Evolutionary conservation across 768 basidiomycete genomes (phyloP), one percentile per base, ranked within the genome.

Genomic region (Exidia glandulosa): DNA sequence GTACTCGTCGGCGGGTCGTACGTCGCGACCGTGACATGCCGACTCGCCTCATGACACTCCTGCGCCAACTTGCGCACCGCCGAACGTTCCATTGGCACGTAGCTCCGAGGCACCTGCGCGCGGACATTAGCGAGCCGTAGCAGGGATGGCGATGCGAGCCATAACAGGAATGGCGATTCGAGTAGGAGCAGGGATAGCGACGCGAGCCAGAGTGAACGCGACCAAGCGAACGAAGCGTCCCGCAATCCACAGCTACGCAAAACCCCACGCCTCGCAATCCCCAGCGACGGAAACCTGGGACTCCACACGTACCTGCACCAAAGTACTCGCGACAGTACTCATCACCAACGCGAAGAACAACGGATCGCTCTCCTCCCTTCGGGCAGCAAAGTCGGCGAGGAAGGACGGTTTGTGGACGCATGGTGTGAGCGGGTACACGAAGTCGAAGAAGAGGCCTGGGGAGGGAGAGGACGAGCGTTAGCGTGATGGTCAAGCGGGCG

Each of bases 381-480:
- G 82, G 0, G 83, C 76, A 63, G 86, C 83, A 32, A 96, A 76
- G 73, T 93, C 93, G n/a, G 88, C 86, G 83, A 92, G 86, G 70
- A 94, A 94, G 1, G 88, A 89, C 30, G 90, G 90, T 68, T 88
- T 88, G 74, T 96, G 94, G 48, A 96, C 75, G 70, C 89, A 92
- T 4, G 93, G 93, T 9, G 90, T 94, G 32, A 95, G 79, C 9
- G 90, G 88, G 71, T 93, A 93, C 55, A 94, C 90, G 69, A 90
- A 95, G 70, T 94, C 93, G 69, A 94, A 95, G 75, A 92, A 96
- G 13, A 94, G 81, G 37, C 86, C n/a, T n/a, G n/a, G n/a, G n/a
- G n/a, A n/a, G n/a, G n/a, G n/a, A n/a, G n/a, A n/a, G n/a, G n/a
- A n/a, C n/a, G n/a, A n/a, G n/a, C n/a, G n/a, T n/a, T n/a, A n/a